Percentiles rank a stretch among this genome's conserved stretches.
Conservation (phyloP, 176 grass and related monocot species). For the Dendrocalamus sinicus region DNA sequence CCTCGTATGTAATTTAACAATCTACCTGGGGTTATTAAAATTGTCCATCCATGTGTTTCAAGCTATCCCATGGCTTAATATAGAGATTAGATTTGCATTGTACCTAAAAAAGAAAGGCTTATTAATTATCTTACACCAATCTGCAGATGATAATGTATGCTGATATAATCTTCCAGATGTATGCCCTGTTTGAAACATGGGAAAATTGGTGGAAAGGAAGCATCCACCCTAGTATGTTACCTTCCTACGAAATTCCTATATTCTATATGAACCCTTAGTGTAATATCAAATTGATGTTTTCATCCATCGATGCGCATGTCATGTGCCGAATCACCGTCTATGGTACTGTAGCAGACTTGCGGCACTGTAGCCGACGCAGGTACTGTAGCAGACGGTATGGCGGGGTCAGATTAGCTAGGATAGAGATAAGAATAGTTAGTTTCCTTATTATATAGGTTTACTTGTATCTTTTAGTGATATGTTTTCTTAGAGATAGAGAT, state of each 20-base stretch:
- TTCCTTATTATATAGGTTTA: no score
- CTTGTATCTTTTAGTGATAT: no score
- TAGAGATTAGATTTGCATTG: background rate
- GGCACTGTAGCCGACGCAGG: no score
- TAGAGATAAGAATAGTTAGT: no score
- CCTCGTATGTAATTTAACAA: background rate
- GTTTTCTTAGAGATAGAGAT: no score
- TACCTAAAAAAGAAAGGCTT: constrained; percentile 15
- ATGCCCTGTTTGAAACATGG: constrained; percentile 24
- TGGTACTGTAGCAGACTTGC: no score
- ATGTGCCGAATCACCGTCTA: no score
- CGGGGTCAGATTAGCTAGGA: no score
- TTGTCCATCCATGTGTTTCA: background rate
- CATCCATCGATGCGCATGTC: background rate
- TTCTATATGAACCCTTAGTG: background rate
- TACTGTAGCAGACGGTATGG: no score
- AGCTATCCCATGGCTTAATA: background rate
- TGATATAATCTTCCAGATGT: constrained; percentile 12
- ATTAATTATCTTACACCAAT: background rate
- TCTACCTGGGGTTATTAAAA: background rate
- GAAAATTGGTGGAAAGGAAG: constrained; percentile 15
- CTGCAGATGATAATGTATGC: background rate
- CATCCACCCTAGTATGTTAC: background rate
- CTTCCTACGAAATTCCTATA: background rate
- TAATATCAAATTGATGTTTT: constrained; percentile 11